Evolutionary conservation across 129 eudicot genomes (phyloP).

Genomic region (Tagetes patula): DNA sequence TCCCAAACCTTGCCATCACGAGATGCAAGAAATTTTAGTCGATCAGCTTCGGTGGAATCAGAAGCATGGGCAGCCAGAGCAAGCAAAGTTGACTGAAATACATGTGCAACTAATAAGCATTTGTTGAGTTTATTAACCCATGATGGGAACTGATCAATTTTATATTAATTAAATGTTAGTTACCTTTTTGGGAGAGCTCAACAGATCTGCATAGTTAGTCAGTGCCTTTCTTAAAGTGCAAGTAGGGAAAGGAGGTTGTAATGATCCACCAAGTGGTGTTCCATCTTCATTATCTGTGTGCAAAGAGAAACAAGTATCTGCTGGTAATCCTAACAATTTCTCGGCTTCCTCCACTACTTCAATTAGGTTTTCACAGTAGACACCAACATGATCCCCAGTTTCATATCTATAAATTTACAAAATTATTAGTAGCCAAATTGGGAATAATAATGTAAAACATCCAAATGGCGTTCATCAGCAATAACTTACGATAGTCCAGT

Average conservation of each 20-base stretch:
- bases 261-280: constrained; percentile 59
- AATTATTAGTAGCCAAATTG: neutral
- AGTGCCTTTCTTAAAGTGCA: constrained; percentile 85
- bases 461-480: neutral
- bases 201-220: constrained; percentile 73
- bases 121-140: neutral
- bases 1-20: constrained; percentile 88
- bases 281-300: constrained; percentile 82
- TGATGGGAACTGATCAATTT: neutral
- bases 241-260: constrained; percentile 92
- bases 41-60: constrained; percentile 87
- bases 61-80: constrained; percentile 93
- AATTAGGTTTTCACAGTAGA: constrained; percentile 75
- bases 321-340: constrained; percentile 55
- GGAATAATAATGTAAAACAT: neutral
- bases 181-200: constrained; percentile 87
- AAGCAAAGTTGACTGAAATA: constrained; percentile 72
- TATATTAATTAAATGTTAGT: neutral
- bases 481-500: constrained; percentile 70
- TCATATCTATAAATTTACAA: constrained; percentile 56
- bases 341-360: constrained; percentile 89
- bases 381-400: constrained; percentile 99
- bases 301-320: constrained; percentile 79
- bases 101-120: constrained; percentile 5
- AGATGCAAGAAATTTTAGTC: constrained; percentile 78